phyloP scores from a whole-genome alignment of 148 eudicot species.

The Nepenthes mirabilis region DNA sequence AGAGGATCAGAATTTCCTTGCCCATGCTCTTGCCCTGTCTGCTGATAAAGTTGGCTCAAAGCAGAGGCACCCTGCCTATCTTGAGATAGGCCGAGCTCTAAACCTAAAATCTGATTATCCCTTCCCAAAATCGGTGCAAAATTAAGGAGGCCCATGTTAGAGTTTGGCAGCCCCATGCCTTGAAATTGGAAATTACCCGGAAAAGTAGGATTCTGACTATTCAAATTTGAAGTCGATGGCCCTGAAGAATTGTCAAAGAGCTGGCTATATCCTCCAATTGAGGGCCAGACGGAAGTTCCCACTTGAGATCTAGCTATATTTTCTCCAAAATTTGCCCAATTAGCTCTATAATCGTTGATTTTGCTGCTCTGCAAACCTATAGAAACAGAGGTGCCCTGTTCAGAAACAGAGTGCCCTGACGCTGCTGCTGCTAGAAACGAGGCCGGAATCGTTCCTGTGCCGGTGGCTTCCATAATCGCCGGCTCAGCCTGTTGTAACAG shows the following conservation, averaged over 20 bases:
- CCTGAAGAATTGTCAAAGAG: conserved; percentile 9
- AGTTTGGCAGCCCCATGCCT: conserved; percentile 40
- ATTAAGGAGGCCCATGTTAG: conserved; percentile 47
- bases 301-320: conserved; percentile 40
- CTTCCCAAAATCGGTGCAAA: conserved; percentile 57
- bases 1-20: conserved; percentile 22
- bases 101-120: conserved; percentile 44
- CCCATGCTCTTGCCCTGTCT: conserved; percentile 14
- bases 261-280: conserved; percentile 22
- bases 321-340: conserved; percentile 22
- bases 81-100: conserved; percentile 71
- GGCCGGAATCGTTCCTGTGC: conserved; percentile 67
- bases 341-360: conserved; percentile 12
- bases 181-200: conserved; percentile 40
- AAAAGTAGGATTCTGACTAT: conserved; percentile 24
- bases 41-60: conserved; percentile 53
- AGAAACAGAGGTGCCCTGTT: conserved; percentile 24
- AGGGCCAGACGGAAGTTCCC: conserved; percentile 39
- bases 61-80: conserved; percentile 43
- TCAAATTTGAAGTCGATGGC: conserved; percentile 14
- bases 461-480: conserved; percentile 69
- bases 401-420: conserved; percentile 27
- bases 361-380: conserved; percentile 27
- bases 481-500: conserved; percentile 69
- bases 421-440: conserved; percentile 42